A percentile compares a stretch with the other conserved stretches of the same genome.
phyloP scores from a whole-genome alignment of 331 rosid genomes.

The Malus hybrid region DNA sequence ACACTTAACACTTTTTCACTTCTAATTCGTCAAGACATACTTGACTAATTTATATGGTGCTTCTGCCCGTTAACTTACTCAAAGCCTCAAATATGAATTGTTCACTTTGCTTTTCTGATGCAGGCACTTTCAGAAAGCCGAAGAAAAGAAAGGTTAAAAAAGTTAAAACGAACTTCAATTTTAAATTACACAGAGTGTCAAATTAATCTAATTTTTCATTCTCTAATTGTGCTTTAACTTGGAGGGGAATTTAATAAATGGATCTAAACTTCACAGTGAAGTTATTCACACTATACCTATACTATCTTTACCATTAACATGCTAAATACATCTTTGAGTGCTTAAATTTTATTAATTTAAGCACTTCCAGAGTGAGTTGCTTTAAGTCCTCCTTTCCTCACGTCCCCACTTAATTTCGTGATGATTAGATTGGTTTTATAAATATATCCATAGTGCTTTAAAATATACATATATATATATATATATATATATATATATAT shows the following conservation, averaged over 20 bases:
- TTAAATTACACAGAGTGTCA: neutral
- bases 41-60: neutral
- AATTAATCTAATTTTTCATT: too few relatives aligned
- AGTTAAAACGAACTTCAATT: neutral
- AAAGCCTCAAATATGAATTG: neutral
- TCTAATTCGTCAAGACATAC: constrained; percentile 2
- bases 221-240: neutral
- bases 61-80: constrained; percentile 18
- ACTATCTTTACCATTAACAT: constrained; percentile 7
- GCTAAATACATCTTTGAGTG: constrained; percentile 23
- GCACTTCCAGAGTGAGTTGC: constrained; percentile 33
- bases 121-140: too few relatives aligned
- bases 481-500: constrained; percentile 24
- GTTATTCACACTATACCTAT: constrained; percentile 6
- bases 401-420: constrained; percentile 46
- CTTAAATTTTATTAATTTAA: constrained; percentile 18
- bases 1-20: neutral
- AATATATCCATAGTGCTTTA: constrained; percentile 17
- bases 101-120: too few relatives aligned
- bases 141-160: neutral
- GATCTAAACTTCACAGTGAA: constrained; percentile 24
- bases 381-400: constrained; percentile 17
- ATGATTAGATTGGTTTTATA: constrained; percentile 43
- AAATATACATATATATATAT: neutral
- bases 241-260: neutral